Evolutionary conservation across 129 eudicot species (phyloP), one percentile per base, ranked within the genome.

Genomic region (Deinandra increscens): DNA sequence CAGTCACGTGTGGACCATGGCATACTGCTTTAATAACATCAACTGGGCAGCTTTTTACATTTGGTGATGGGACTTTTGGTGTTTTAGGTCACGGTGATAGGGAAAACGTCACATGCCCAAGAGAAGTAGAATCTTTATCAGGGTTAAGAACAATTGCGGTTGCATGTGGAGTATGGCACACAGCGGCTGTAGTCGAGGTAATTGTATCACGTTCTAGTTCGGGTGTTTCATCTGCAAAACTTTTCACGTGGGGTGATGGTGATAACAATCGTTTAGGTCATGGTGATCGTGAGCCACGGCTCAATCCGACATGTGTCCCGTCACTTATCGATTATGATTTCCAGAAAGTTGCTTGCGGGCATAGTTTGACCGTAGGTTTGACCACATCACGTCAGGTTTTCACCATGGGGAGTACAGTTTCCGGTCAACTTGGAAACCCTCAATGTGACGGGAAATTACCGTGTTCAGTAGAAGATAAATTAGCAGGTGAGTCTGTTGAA

Each of bases 81-180:
- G 96, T 86, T 60, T 69, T 92, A 72, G 98, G 98, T 67, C 98
- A 92, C 23, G 98, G 98, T 10, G 87, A 92, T 78, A 58, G 95
- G 58, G 95, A 86, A 55, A 84, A 55, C 56, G 82, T 87, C 20
- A 64, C 79, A 6, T 78, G 64, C 70, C 98, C 98, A 1, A 81
- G 88, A 45, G 98, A 89, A 80, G 90, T 93, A 29, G 92, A 85
- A 11, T 93, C 98, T 60, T 50, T 93, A 18, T 79, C 84, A 41
- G 98, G 98, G 11, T 66, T 93, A 69, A 78, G 95, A 75, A 89
- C 98, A 4, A 71, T 93, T 70, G 90, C 96, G 17, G 98, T 83
- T 62, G 96, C 98, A 0, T 93, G 98, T 74, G 96, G 98, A 7
- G 98, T 93, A 66, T 93, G 98, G 98, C 98, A 93, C 71, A 93